phyloP scores from a whole-genome alignment of 371 early-diverging fungal species.

The Rhizopus sp. region DNA sequence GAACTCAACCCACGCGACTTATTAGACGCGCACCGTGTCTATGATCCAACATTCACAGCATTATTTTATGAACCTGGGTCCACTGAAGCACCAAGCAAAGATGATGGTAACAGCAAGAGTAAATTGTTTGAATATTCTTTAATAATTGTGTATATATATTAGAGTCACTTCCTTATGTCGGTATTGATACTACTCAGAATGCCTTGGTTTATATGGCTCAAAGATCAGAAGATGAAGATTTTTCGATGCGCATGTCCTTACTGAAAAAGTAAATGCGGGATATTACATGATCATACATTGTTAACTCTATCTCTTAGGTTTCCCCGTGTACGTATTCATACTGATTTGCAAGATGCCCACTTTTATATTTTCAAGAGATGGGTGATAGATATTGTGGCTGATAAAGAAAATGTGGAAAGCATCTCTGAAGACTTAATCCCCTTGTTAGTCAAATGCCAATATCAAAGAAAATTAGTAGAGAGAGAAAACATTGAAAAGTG shows the following conservation, averaged over 20 bases:
- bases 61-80: slow-evolving; percentile 76
- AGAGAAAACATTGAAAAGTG: slow-evolving; percentile 69
- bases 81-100: slow-evolving; percentile 57
- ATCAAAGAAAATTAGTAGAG: slow-evolving; percentile 67
- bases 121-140: background rate
- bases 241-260: slow-evolving; percentile 76
- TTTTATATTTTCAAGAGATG: slow-evolving; percentile 89
- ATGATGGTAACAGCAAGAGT: slow-evolving; percentile 44
- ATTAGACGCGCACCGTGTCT: slow-evolving; percentile 78
- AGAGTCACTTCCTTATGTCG: slow-evolving; percentile 70
- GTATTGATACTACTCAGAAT: slow-evolving; percentile 74
- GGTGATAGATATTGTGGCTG: slow-evolving; percentile 81
- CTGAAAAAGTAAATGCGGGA: slow-evolving; percentile 52
- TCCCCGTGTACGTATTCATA: slow-evolving; percentile 74
- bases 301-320: slow-evolving; percentile 48
- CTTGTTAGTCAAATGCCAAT: slow-evolving; percentile 77
- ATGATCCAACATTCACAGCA: slow-evolving; percentile 76
- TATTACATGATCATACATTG: background rate
- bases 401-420: slow-evolving; percentile 70
- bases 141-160: slow-evolving; percentile 3
- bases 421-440: slow-evolving; percentile 87
- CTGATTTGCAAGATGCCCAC: slow-evolving; percentile 85
- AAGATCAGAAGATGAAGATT: slow-evolving; percentile 64
- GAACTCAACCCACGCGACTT: slow-evolving; percentile 81
- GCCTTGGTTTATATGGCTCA: slow-evolving; percentile 72